Evolutionary conservation across 2,329 filamentous ascomycete species (phyloP).

Genomic region (Aspergillus quadricinctus): DNA sequence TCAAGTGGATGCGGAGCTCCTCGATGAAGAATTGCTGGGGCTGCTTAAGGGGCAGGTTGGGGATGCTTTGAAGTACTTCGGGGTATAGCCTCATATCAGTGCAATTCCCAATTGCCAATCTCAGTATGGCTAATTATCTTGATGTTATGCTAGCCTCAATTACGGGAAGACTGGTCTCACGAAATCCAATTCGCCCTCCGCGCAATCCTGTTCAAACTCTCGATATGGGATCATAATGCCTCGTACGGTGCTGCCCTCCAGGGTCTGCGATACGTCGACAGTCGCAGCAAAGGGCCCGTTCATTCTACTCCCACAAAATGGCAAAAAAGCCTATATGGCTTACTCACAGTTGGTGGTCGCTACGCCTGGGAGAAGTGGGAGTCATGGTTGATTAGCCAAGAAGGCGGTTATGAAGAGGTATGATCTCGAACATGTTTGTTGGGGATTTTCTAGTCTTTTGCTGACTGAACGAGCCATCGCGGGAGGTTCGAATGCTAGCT

Average conservation of each 20-base stretch:
- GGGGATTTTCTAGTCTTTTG: neutral
- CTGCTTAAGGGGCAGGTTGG: constrained; percentile 80
- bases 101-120: neutral
- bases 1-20: constrained; percentile 89
- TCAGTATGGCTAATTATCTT: constrained; percentile 3
- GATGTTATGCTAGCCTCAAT: constrained; percentile 44
- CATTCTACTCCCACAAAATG: constrained; percentile 67
- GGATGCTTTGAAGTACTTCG: constrained; percentile 83
- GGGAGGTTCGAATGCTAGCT: constrained; percentile 55
- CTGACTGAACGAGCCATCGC: constrained; percentile 37
- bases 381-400: constrained; percentile 71
- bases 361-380: constrained; percentile 95
- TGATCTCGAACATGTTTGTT: neutral
- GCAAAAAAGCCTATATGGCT: constrained; percentile 81
- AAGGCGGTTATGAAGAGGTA: constrained; percentile 66
- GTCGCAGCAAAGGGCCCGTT: constrained; percentile 60
- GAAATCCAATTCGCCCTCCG: constrained; percentile 78
- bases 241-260: constrained; percentile 92
- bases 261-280: constrained; percentile 85
- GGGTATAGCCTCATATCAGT: constrained; percentile 44
- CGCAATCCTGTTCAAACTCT: constrained; percentile 84
- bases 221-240: constrained; percentile 93
- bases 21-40: constrained; percentile 88
- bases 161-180: constrained; percentile 80
- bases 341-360: constrained; percentile 78